Evolutionary conservation across 257 asterid genomes (phyloP).

Genomic region (Knoxia roxburghii): DNA sequence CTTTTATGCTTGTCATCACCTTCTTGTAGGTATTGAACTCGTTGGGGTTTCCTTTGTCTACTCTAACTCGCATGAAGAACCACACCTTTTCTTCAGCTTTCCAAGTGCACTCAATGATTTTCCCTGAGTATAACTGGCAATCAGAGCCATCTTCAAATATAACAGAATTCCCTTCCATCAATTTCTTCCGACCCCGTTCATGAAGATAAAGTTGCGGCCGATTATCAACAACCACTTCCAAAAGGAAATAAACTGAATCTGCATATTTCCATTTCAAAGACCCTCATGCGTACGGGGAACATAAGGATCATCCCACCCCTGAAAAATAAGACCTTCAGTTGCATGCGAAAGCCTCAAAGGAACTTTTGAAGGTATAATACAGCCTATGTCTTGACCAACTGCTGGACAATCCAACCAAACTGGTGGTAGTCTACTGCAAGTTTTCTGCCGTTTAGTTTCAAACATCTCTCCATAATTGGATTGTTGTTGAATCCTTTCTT

Average conservation of each 20-base stretch:
- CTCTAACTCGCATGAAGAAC: too few species aligned
- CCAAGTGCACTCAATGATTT: constrained; percentile 88
- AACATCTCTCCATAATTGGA: constrained; percentile 44
- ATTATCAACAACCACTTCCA: constrained; percentile 89
- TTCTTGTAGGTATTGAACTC: too few species aligned
- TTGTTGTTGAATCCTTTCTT: constrained; percentile 69
- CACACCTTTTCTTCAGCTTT: too few species aligned
- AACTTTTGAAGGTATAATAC: constrained; percentile 89
- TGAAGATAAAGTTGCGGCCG: too few species aligned
- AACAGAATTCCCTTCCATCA: constrained; percentile 75
- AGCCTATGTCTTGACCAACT: constrained; percentile 63
- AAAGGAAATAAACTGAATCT: constrained; percentile 88
- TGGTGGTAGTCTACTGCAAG: constrained; percentile 80
- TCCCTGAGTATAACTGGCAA: constrained; percentile 56
- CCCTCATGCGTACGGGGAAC: constrained; percentile 96
- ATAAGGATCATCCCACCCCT: constrained; percentile 99
- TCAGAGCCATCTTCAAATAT: constrained; percentile 70
- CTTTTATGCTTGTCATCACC: too few species aligned
- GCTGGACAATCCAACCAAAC: constrained; percentile 98
- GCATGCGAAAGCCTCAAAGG: constrained; percentile 95
- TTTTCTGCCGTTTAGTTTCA: too few species aligned
- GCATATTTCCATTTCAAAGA: constrained; percentile 98
- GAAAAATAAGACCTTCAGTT: constrained; percentile 97
- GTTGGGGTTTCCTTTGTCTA: too few species aligned
- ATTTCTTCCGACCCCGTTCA: constrained; percentile 80